Base-by-base conservation (phyloP, 257 asterid species). In the Agastache rugosa region DNA sequence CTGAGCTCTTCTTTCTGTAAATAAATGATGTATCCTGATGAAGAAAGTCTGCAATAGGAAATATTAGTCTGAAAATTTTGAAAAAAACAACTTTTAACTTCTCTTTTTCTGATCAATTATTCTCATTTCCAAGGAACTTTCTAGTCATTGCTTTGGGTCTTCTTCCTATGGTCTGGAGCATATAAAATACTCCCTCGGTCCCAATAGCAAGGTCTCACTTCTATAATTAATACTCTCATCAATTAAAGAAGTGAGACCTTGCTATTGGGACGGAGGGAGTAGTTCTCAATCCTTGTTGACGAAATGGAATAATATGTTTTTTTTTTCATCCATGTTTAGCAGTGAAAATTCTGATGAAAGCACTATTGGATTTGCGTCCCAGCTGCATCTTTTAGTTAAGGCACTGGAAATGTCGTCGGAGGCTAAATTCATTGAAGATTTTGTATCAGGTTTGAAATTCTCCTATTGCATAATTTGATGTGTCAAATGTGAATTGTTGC, bases 401-500 rank as follows among this genome's bases (percentile, higher is more conserved):
- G 93, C 94, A 63, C 79, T 93, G 85, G 89, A 78, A 63, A 85
- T 84, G 85, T 87, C 97, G 11, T 82, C 80, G 80, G 87, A 87
- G 55, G 94, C 89, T 71, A 83, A 87, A 73, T 93, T 90, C 73
- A 51, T 93, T 80, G 98, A 90, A 84, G 98, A 93, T 80, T 87
- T 89, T 85, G 90, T 93, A 60, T 89, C 97, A 85, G 98, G 98
- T 93, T 61, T 65, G 78, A 70, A 44, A 74, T 63, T 73, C 31
- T n/a, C n/a, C n/a, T n/a, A n/a, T n/a, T n/a, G n/a, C n/a, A n/a
- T n/a, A n/a, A n/a, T 45, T 75, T 75, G 23, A 12, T 68, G 51
- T 78, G 47, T 58, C 15, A 27, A 73, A 67, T n/a, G n/a, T n/a
- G n/a, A n/a, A n/a, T n/a, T 37, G 31, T 51, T 72, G n/a, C 34